phyloP scores from a whole-genome alignment of 140 eudicot species.

The Anethum foeniculum region DNA sequence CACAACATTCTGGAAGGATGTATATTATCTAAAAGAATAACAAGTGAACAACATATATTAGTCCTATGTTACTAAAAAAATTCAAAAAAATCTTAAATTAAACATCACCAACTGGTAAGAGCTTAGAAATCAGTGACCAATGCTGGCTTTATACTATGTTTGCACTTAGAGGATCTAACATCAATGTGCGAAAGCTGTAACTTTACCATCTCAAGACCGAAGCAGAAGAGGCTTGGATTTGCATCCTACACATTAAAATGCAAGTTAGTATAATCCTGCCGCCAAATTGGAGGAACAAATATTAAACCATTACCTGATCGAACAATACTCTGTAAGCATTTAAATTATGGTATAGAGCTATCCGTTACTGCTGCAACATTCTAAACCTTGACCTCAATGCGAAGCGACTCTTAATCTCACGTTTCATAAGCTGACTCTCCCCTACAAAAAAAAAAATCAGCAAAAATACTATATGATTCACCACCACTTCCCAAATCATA shows the following conservation, averaged over 20 bases:
- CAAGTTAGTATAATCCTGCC: not conserved
- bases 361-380: conserved; percentile 8
- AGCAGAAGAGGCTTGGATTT: conserved; percentile 5
- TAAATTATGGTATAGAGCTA: not conserved
- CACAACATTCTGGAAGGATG: no score
- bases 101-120: no score
- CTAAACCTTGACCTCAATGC: conserved; percentile 6
- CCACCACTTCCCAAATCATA: not conserved
- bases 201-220: conserved; percentile 9
- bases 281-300: not conserved
- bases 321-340: conserved; percentile 12
- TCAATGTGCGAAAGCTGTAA: conserved; percentile 10
- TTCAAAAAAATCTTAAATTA: no score
- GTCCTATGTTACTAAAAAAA: no score
- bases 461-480: not conserved
- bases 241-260: not conserved
- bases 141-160: no score
- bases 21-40: no score
- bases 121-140: no score
- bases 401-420: conserved; percentile 12
- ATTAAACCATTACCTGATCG: not conserved
- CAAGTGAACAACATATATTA: no score
- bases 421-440: conserved; percentile 10
- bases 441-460: not conserved
- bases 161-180: conserved; percentile 10